Base-by-base conservation (phyloP, 306 rosid species). In the Cucumis hystrix region DNA sequence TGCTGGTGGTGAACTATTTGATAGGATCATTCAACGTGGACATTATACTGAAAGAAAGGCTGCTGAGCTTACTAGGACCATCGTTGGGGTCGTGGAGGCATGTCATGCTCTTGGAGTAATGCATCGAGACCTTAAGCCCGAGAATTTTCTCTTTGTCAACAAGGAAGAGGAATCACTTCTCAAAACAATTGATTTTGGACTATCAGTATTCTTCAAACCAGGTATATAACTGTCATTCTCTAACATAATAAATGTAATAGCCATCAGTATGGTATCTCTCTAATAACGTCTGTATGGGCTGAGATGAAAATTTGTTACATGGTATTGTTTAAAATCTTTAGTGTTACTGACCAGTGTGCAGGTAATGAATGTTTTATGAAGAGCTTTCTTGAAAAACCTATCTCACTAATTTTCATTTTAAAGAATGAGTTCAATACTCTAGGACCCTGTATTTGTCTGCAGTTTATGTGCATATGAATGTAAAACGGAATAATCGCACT, bases 61-160 rank as follows among this genome's bases (percentile, higher is more conserved):
- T 0, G 99, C 99, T 72, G 97, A 87, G 68, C 98, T 96, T 70
- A 88, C 80, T 39, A 89, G 97, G 87, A 96, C 96, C 64, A 96
- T 96, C 47, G 99, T 96, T 33, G 98, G 98, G 60, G 99, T 96
- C 59, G 89, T 96, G 51, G 98, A 96, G 86, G 85, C 99, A 47
- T 96, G 99, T 80, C 98, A 92, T 78, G 89, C 99, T 6, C 86
- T 96, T 57, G 93, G 97, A 67, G 99, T 96, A 76, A 96, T 92
- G 96, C 99, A 96, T 66, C 85, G 99, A 74, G 99, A 96, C 78
- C 98, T 96, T 84, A 96, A 96, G 79, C 99, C 99, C 0, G 99
- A 96, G 82, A 96, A 96, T 82, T 96, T 96, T 87, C 99, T 96
- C 37, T 96, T 92, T 13, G 87, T 96, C 75, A 85, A 86, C 79